A percentile compares a stretch with the other conserved stretches of the same genome.
Evolutionary conservation across 176 grass and related monocot species (phyloP).

Genomic region (Bonia amplexicaulis): DNA sequence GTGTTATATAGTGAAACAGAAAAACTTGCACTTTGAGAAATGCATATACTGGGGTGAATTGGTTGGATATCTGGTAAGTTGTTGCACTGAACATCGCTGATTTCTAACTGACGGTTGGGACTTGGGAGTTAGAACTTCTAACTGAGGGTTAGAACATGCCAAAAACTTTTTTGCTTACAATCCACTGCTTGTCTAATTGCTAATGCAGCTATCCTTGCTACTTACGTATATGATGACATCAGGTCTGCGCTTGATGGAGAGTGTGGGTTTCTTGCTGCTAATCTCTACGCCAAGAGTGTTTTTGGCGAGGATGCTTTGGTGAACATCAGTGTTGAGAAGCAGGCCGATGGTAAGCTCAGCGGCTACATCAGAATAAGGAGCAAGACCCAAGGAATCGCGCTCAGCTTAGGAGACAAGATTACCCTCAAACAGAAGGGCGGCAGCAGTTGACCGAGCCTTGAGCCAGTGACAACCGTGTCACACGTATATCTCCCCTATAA

Average conservation of each 20-base stretch:
- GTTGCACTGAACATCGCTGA: background rate
- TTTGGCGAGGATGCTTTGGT: slow-evolving; percentile 69
- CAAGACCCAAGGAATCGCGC: slow-evolving; percentile 64
- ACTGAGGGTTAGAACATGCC: background rate
- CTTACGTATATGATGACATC: background rate
- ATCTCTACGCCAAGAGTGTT: slow-evolving; percentile 70
- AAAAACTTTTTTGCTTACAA: background rate
- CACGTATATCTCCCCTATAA: background rate
- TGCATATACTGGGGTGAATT: background rate
- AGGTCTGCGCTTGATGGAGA: slow-evolving; percentile 58
- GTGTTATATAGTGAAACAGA: background rate
- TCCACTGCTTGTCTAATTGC: background rate
- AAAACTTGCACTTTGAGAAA: background rate
- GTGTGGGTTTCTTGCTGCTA: slow-evolving; percentile 56
- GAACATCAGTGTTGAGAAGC: slow-evolving; percentile 63
- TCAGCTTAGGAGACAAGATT: slow-evolving; percentile 75
- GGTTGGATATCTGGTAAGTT: background rate
- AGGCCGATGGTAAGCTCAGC: slow-evolving; percentile 55
- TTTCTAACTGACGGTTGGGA: background rate
- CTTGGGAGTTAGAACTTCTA: background rate
- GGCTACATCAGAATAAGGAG: slow-evolving; percentile 72
- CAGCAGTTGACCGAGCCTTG: slow-evolving; percentile 21
- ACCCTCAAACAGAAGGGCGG: slow-evolving; percentile 72
- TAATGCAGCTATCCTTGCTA: background rate
- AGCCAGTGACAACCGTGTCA: background rate